Percentiles rank a stretch among this genome's conserved stretches.
Evolutionary conservation across 2,329 filamentous ascomycete species (phyloP).

Genomic region (Aspergillus calidoustus): DNA sequence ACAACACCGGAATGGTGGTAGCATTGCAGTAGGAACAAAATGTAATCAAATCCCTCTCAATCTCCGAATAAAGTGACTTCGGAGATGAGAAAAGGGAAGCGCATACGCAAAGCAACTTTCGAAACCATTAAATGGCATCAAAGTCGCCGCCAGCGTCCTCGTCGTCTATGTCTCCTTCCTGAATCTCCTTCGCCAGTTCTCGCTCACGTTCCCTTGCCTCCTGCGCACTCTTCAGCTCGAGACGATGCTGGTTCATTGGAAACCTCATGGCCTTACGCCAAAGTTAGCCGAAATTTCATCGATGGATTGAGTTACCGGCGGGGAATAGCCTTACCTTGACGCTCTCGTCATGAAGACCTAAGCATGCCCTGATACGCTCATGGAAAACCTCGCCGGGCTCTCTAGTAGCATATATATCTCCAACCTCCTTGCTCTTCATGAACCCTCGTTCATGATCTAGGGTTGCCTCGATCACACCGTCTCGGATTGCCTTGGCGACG

Average conservation of each 20-base stretch:
- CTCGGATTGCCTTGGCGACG: constrained; percentile 95
- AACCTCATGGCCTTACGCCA: constrained; percentile 85
- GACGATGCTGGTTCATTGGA: constrained; percentile 97
- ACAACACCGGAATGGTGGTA: constrained; percentile 31
- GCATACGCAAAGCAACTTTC: constrained; percentile 25
- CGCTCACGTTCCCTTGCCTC: constrained; percentile 96
- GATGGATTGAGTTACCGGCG: constrained; percentile 11
- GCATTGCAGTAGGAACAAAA: constrained; percentile 36
- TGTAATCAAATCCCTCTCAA: constrained; percentile 28
- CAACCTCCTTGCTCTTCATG: constrained; percentile 98
- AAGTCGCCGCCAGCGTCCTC: constrained; percentile 96
- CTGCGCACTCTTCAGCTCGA: constrained; percentile 97
- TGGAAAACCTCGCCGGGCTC: constrained; percentile 98
- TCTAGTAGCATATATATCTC: constrained; percentile 92
- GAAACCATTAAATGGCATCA: constrained; percentile 77
- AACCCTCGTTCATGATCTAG: constrained; percentile 92
- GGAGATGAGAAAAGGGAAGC: constrained; percentile 22
- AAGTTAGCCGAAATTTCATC: neutral
- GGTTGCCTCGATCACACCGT: constrained; percentile 95
- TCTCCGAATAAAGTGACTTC: constrained; percentile 8
- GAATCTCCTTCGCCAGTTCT: constrained; percentile 98
- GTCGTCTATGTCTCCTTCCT: constrained; percentile 95
- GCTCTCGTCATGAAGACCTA: constrained; percentile 93
- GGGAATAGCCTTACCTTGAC: constrained; percentile 73
- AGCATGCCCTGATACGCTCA: constrained; percentile 89